Evolutionary conservation across 495 filamentous ascomycete genomes (phyloP), one percentile per base, ranked within the genome.

Genomic region (Daldinia vernicosa): DNA sequence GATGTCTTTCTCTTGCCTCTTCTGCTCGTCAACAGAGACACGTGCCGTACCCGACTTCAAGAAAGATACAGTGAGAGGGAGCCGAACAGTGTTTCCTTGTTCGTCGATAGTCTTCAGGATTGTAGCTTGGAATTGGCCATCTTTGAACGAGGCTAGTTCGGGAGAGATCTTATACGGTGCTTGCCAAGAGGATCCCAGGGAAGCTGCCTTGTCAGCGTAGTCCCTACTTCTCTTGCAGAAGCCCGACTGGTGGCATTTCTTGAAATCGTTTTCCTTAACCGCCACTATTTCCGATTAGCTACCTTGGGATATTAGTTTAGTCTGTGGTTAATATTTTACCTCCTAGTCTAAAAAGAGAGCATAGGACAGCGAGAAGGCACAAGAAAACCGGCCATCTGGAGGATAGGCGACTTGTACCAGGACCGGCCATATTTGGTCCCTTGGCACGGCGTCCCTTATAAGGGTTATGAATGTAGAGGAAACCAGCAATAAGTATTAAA

Each of bases 241-340:
- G 62, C 95, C 95, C 0, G 94, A 94, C 78, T 99, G 95, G 39
- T 87, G 81, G 82, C 95, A 99, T 66, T 89, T 97, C 76, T 98
- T 99, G 86, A 98, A 98, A 73, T 94, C 93, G 72, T 96, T 91
- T 72, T 97, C 91, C 81, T 99, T 98, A 19, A 99, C 96, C 74
- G 86, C 81, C 60, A 88, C 94, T 95, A 76, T 26, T 70, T 51
- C 33, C 14, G 63, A 60, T 66, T 57, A 66, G 63, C 66, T 47
- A 7, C 33, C 9, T 35, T 4, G 12, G 4, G 19, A 55, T 40
- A 32, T 6, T 3, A 7, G 22, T 26, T 27, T 11, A n/a, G 39
- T 37, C 1, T 0, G 17, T 12, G 12, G 45, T 30, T 5, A 22
- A 22, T 8, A 47, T 2, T 40, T 15, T 84, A 89, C 88, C 83